Evolutionary conservation across 148 eudicot species (phyloP).

Genomic region (Pouteria glomerata): DNA sequence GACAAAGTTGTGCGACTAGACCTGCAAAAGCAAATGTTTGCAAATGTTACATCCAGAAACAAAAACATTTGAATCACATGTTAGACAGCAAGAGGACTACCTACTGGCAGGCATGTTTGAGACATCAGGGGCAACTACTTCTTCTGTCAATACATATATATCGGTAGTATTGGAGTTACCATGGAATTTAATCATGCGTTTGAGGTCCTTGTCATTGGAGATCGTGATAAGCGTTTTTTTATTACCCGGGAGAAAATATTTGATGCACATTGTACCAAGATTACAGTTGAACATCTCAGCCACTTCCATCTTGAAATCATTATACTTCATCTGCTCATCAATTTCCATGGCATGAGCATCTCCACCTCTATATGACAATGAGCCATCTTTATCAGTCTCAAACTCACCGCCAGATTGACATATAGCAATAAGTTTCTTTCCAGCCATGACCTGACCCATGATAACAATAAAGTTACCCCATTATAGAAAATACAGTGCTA

Average conservation of each 20-base stretch:
- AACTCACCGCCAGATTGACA: conserved; percentile 86
- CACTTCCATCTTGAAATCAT: conserved; percentile 62
- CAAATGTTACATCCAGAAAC: conserved; percentile 18
- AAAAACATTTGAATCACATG: conserved; percentile 7
- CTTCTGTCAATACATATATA: conserved; percentile 66
- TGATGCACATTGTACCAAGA: conserved; percentile 39
- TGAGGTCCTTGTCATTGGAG: conserved; percentile 89
- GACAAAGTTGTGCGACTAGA: conserved; percentile 84
- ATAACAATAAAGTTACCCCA: not conserved
- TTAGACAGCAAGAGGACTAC: conserved; percentile 34
- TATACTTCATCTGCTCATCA: conserved; percentile 52
- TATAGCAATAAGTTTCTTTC: conserved; percentile 72
- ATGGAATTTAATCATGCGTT: conserved; percentile 79
- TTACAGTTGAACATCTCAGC: conserved; percentile 76
- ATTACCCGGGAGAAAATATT: conserved; percentile 84
- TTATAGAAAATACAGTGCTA: not conserved
- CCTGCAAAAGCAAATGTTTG: conserved; percentile 43
- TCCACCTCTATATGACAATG: conserved; percentile 68
- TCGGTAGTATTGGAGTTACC: conserved; percentile 45
- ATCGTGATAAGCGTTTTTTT: conserved; percentile 73
- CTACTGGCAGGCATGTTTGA: conserved; percentile 79
- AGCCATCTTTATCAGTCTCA: conserved; percentile 48
- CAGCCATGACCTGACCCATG: conserved; percentile 49
- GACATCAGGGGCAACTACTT: conserved; percentile 50
- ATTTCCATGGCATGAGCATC: conserved; percentile 98